Evolutionary conservation across 345 rosid species (phyloP), one percentile per base, ranked within the genome.

Genomic region (Salix arbutifolia): DNA sequence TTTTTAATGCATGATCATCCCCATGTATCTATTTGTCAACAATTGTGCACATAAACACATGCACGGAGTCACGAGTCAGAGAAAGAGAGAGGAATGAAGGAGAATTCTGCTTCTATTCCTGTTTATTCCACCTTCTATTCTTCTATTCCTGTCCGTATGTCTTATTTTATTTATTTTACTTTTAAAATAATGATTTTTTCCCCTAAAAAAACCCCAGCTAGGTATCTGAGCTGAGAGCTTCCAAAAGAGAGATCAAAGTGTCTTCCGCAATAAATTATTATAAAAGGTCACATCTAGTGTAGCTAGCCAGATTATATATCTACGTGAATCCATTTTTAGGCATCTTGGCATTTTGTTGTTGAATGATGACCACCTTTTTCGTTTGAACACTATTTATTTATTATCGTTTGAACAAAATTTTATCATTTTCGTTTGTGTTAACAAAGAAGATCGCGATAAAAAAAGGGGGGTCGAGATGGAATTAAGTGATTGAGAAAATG

Each of bases 1-100:
- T 73, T 21, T 52, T 42, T 42, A 61, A 67, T 75, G 44, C 48
- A 52, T 40, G 44, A 40, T 40, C 44, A 40, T 70, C 19, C 26
- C 35, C 17, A n/a, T 73, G 12, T 64, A 37, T 69, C 26, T 64
- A 66, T 72, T 71, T 74, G 71, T 77, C 78, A 62, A 65, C 76
- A 73, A 70, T 76, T 74, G 38, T 53, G 42, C 74, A 76, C 53
- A 78, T 18, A 30, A 31, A 31, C 1, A 16, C n/a, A 33, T 2
- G 7, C n/a, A 33, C 28, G 17, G 31, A 70, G 79, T 77, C 76
- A 68, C 70, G 69, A 65, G 31, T 69, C 40, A 53, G 69, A 33
- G 64, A 6, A 52, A 8, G 58, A 76, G n/a, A 46, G 14, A 75
- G 53, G 52, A 74, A 75, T 40, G 67, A 80, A 69, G 52, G 67